Percentiles rank a stretch among this genome's conserved stretches.
Conservation (phyloP, 2,329 filamentous ascomycete genomes). For the Aurifilum marmelostoma region DNA sequence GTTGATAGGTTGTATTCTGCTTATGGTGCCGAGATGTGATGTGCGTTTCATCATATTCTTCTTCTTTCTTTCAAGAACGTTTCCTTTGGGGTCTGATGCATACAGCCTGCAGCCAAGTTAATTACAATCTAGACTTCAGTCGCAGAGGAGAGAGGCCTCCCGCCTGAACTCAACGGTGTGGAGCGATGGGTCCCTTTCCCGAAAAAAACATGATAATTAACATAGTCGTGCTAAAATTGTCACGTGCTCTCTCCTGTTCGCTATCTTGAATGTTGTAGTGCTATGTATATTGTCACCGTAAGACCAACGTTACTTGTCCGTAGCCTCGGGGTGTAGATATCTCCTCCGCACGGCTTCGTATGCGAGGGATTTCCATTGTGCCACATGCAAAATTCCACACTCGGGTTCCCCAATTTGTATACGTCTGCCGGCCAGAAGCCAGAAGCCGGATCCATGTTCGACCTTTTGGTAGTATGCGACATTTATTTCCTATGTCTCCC, state of each 20-base stretch:
- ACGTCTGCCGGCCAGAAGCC: neutral
- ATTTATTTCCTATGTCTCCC: neutral
- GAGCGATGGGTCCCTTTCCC: neutral
- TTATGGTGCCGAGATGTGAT: too few species aligned
- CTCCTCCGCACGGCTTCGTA: neutral
- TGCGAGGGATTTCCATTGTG: neutral
- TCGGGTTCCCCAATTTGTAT: neutral
- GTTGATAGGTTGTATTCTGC: too few species aligned
- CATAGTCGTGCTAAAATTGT: neutral
- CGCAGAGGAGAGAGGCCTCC: neutral
- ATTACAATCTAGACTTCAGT: neutral
- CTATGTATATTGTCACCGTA: neutral
- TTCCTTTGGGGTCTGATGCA: neutral
- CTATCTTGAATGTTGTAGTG: neutral
- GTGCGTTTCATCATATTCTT: too few species aligned
- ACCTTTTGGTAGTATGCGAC: neutral
- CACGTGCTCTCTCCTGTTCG: neutral
- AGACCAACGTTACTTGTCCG: neutral
- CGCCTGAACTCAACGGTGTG: neutral
- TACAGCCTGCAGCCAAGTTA: neutral
- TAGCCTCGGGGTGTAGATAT: neutral
- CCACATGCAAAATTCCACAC: neutral
- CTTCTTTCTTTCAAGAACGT: too few species aligned
- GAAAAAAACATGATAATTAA: neutral
- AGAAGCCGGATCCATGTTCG: neutral